Evolutionary conservation across 108 stramenopile genomes (phyloP).

Genomic region (Nannochloropsis granulata): DNA sequence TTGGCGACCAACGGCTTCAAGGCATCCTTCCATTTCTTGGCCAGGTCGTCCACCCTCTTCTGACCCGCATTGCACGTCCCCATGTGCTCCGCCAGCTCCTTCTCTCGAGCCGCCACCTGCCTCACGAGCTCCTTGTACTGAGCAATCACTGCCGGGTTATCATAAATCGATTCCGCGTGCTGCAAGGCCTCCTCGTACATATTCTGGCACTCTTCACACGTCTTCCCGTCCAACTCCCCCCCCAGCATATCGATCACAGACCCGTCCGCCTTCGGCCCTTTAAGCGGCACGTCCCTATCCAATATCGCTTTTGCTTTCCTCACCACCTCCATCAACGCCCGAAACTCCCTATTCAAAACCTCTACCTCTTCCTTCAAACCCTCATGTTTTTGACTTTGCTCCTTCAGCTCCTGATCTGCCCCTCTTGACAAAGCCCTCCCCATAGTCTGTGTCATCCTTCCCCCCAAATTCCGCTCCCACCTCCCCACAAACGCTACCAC

Average conservation of each 20-base stretch:
- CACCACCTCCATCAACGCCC: neutral
- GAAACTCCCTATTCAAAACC: neutral
- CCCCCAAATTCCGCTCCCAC: neutral
- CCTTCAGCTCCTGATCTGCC: neutral
- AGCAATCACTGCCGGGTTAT: neutral
- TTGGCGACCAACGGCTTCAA: conserved; percentile 26
- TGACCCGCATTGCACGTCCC: conserved; percentile 35
- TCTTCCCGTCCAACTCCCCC: neutral
- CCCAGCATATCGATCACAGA: neutral
- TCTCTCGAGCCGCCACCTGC: conserved; percentile 44
- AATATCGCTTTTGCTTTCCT: neutral
- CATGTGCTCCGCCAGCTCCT: conserved; percentile 41
- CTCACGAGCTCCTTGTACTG: conserved; percentile 44
- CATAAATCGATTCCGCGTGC: neutral
- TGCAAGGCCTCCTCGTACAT: neutral
- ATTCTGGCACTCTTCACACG: neutral
- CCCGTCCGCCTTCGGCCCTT: neutral
- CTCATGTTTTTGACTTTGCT: neutral
- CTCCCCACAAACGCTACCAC: neutral
- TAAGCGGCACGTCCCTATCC: neutral
- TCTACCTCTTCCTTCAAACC: neutral
- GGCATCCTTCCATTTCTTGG: conserved; percentile 39
- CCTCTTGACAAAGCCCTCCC: neutral
- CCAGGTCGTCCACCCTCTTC: conserved; percentile 38
- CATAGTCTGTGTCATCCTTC: neutral